phyloP scores from a whole-genome alignment of 805 yeast species.

The Henningerozyma blattae region DNA sequence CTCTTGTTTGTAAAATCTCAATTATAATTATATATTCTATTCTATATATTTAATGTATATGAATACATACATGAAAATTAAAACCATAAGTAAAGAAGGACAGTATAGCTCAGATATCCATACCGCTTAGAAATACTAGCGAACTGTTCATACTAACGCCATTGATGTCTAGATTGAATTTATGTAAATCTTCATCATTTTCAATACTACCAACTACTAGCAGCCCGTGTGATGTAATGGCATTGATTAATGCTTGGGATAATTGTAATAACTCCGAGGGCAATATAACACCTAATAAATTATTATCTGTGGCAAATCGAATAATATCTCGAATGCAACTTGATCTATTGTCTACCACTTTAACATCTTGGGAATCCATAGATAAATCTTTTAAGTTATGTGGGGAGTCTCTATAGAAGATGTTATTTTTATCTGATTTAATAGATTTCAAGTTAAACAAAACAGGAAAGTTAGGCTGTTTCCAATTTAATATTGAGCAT shows the following conservation, averaged over 20 bases:
- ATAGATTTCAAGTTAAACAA: conserved; percentile 72
- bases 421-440: conserved; percentile 4
- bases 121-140: background rate
- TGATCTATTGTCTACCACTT: conserved; percentile 10
- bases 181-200: conserved; percentile 7
- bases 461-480: conserved; percentile 96
- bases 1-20: no score
- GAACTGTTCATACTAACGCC: background rate
- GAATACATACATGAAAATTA: no score
- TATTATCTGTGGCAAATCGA: conserved; percentile 67
- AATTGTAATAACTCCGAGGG: conserved; percentile 58
- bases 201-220: conserved; percentile 61
- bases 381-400: conserved; percentile 17
- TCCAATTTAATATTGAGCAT: conserved; percentile 95
- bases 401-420: conserved; percentile 20
- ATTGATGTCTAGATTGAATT: no score
- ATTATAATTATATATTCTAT: no score
- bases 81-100: no score
- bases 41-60: no score
- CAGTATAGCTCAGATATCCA: no score
- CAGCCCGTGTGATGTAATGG: conserved; percentile 70
- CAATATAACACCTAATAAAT: conserved; percentile 72
- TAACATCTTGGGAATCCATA: conserved; percentile 7
- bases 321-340: conserved; percentile 35
- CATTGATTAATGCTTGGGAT: conserved; percentile 64